Percentiles rank a stretch among this genome's conserved stretches.
phyloP scores from a whole-genome alignment of 345 rosid species.

The Microcos paniculata region DNA sequence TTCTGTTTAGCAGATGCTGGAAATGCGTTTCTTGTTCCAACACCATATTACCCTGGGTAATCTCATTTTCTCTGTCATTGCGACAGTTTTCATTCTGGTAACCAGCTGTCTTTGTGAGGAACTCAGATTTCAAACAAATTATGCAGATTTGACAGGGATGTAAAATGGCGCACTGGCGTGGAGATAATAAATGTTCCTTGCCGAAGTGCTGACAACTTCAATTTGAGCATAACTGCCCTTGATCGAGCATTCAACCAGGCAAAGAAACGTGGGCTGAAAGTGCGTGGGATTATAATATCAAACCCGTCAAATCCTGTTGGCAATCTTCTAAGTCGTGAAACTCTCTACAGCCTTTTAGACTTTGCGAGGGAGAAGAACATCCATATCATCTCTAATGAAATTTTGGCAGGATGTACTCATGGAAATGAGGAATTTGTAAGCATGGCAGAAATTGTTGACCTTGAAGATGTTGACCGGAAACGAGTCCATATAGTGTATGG shows the following conservation, averaged over 20 bases:
- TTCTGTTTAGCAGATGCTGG: slow-evolving; percentile 93
- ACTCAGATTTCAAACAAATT: slow-evolving; percentile 26
- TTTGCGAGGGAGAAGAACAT: slow-evolving; percentile 90
- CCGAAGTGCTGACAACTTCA: slow-evolving; percentile 77
- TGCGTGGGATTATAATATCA: slow-evolving; percentile 74
- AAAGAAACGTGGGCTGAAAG: slow-evolving; percentile 79
- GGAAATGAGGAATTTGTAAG: slow-evolving; percentile 71
- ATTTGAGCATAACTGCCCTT: slow-evolving; percentile 60
- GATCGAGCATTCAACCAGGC: slow-evolving; percentile 88
- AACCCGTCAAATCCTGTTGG: slow-evolving; percentile 86
- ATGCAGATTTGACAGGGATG: slow-evolving; percentile 73
- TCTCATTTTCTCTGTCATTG: background rate
- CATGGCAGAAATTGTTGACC: slow-evolving; percentile 65
- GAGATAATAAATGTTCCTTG: slow-evolving; percentile 89
- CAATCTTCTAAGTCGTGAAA: slow-evolving; percentile 48
- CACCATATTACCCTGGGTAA: slow-evolving; percentile 82
- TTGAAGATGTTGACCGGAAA: slow-evolving; percentile 58
- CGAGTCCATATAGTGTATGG: slow-evolving; percentile 78
- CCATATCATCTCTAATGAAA: slow-evolving; percentile 75
- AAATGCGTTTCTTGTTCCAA: slow-evolving; percentile 91
- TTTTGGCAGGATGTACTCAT: slow-evolving; percentile 61
- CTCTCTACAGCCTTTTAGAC: slow-evolving; percentile 67
- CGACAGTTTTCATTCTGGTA: slow-evolving; percentile 1
- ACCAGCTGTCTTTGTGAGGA: background rate
- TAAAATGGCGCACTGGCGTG: slow-evolving; percentile 89